phyloP scores from a whole-genome alignment of 78 protist species.

The Creolimax fragrantissima region DNA sequence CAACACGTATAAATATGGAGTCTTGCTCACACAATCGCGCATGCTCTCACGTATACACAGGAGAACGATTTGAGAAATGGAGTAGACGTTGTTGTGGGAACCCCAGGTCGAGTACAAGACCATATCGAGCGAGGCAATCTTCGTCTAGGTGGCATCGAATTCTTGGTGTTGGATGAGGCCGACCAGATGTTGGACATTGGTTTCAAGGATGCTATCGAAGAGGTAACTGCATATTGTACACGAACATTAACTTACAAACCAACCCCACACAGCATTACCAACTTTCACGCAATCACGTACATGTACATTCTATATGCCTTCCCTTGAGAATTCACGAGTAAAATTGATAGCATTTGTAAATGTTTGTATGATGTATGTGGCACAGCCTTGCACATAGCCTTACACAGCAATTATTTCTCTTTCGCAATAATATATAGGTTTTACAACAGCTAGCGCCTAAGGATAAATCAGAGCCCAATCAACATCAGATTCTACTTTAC shows the following conservation, averaged over 20 bases:
- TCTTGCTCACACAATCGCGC: neutral
- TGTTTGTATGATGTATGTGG: no score
- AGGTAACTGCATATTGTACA: no score
- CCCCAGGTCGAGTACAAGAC: conserved; percentile 99
- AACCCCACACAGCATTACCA: no score
- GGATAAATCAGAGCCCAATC: neutral
- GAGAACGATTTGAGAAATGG: conserved; percentile 63
- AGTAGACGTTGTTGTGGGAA: conserved; percentile 88
- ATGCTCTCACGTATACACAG: neutral
- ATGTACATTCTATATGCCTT: no score
- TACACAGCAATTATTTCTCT: no score
- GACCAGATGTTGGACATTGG: conserved; percentile 86
- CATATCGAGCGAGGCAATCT: conserved; percentile 66
- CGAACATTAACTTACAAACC: no score
- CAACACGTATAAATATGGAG: no score
- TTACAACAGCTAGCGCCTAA: no score
- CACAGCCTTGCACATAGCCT: no score
- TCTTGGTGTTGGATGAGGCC: conserved; percentile 92
- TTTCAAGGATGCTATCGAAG: conserved; percentile 74
- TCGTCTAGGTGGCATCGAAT: neutral
- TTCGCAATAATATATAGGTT: no score
- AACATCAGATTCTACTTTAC: conserved; percentile 94
- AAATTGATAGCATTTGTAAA: no score
- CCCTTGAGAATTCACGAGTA: no score
- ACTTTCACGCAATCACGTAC: conserved; percentile 65